Conservation (phyloP, 345 rosid species). For the Geranium brycei region DNA sequence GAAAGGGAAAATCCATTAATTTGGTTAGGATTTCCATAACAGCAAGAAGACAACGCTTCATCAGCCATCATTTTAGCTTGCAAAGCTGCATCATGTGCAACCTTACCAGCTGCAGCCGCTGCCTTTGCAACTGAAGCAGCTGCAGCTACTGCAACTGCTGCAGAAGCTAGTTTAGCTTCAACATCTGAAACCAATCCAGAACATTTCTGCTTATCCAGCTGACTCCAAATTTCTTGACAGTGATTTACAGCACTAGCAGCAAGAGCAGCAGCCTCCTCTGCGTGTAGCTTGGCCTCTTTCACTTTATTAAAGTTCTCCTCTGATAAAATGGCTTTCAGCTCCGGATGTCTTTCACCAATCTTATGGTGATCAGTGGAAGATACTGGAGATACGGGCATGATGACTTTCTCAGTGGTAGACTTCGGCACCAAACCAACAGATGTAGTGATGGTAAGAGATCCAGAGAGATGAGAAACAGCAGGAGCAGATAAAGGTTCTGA, state of each 20-base stretch:
- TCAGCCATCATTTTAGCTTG: constrained; percentile 93
- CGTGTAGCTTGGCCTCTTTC: constrained; percentile 57
- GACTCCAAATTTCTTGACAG: constrained; percentile 62
- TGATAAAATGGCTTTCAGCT: constrained; percentile 33
- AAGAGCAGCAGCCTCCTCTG: constrained; percentile 71
- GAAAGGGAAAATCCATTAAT: constrained; percentile 18
- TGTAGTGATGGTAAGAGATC: constrained; percentile 27
- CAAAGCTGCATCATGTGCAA: constrained; percentile 85
- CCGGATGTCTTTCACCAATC: constrained; percentile 23
- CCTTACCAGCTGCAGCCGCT: constrained; percentile 94
- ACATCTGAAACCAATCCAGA: constrained; percentile 41
- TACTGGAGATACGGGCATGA: constrained; percentile 29
- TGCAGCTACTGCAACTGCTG: constrained; percentile 72
- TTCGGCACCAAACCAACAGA: constrained; percentile 30
- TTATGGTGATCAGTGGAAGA: constrained; percentile 25
- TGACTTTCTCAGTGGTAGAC: constrained; percentile 25
- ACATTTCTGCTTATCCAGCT: constrained; percentile 45
- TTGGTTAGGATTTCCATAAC: constrained; percentile 17
- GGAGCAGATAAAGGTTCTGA: constrained; percentile 26
- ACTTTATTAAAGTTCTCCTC: constrained; percentile 53
- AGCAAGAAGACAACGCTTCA: constrained; percentile 45
- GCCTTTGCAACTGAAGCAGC: constrained; percentile 97
- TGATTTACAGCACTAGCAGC: constrained; percentile 70
- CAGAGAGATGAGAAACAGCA: constrained; percentile 22
- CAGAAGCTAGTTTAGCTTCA: constrained; percentile 66